Evolutionary conservation across 768 basidiomycete species (phyloP), one percentile per base, ranked within the genome.

Genomic region (Suillus subluteus): DNA sequence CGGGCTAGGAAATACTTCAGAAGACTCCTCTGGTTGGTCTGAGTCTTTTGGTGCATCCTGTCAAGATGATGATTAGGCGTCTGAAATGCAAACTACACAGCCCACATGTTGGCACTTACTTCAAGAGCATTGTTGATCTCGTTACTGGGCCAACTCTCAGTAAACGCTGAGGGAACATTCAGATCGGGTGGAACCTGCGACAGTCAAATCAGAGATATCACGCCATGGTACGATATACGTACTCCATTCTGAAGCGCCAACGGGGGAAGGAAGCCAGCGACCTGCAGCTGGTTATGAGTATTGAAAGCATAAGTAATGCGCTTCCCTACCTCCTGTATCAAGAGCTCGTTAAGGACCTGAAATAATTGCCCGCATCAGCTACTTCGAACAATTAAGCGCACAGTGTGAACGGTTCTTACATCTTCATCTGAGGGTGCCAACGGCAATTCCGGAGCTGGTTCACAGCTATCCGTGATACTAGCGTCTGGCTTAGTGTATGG

Each of bases 401-500:
- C 18, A 61, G 9, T 30, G 18, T 40, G 30, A 12, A 26, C 16
- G 18, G 15, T 16, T n/a, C 58, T 59, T 32, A 61, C 59, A 43
- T 61, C 59, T 61, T 61, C 59, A 16, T 61, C 59, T 21, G 59
- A 61, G 26, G 59, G 59, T 13, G 59, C 43, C 59, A 61, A 32
- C 16, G 59, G 59, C 30, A 44, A 18, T 21, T 61, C 59, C 12
- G 41, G 59, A 12, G 59, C 38, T 43, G 41, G 23, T 43, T 61
- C 59, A 21, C 55, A 56, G 55, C 35, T 56, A 37, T 32, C 59
- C 58, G 15, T 5, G 65, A 62, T 5, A 77, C 78, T 44, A 71
- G 72, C 23, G 69, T 69, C 18, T 69, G 74, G 69, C 77, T 77
- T 0, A 69, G 69, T 4, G 69, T 67, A 15, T 65, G 37, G 26